These are phyloP conservation scores for Cadophora gregata DNA, from an alignment of 2,329 filamentous ascomycete genomes.

Conservation along the genomic window DNA sequence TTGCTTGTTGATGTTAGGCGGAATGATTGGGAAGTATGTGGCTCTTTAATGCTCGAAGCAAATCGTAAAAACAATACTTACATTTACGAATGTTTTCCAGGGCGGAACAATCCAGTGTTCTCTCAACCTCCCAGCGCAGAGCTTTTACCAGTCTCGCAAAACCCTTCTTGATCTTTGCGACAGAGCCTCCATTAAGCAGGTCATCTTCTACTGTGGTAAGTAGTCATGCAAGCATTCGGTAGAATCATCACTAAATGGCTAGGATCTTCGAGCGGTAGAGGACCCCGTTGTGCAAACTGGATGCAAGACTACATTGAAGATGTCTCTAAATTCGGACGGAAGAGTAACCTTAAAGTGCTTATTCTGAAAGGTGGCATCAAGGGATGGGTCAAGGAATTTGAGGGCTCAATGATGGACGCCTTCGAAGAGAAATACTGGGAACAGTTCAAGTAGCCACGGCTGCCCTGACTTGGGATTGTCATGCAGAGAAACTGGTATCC, in stretches of 20 bases:
- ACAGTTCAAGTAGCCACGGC: slow-evolving; percentile 36
- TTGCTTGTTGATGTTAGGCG: slow-evolving; percentile 60
- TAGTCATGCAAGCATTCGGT: slow-evolving; percentile 2
- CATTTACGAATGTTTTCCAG: slow-evolving; percentile 39
- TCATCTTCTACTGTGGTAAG: slow-evolving; percentile 63
- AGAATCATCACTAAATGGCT: slow-evolving; percentile 3
- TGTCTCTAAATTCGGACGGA: slow-evolving; percentile 47
- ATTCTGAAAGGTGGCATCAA: slow-evolving; percentile 60
- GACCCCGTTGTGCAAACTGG: slow-evolving; percentile 59
- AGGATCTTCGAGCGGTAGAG: slow-evolving; percentile 59
- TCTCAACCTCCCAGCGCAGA: slow-evolving; percentile 62
- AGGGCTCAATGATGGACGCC: slow-evolving; percentile 54
- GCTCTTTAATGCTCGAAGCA: neutral
- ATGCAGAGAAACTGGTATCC: slow-evolving; percentile 25
- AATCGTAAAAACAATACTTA: neutral
- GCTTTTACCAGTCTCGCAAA: slow-evolving; percentile 56
- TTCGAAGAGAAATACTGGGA: slow-evolving; percentile 53
- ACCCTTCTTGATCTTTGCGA: slow-evolving; percentile 56
- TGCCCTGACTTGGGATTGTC: neutral
- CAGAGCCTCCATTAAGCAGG: slow-evolving; percentile 53
- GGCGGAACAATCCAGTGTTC: slow-evolving; percentile 66
- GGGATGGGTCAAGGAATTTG: slow-evolving; percentile 58
- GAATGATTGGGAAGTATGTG: slow-evolving; percentile 54
- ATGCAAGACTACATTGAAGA: slow-evolving; percentile 61
- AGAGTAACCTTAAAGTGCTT: slow-evolving; percentile 51